Conservation (phyloP, 2,329 filamentous ascomycete genomes). For the Dryadomyces quercus-mongolicae region DNA sequence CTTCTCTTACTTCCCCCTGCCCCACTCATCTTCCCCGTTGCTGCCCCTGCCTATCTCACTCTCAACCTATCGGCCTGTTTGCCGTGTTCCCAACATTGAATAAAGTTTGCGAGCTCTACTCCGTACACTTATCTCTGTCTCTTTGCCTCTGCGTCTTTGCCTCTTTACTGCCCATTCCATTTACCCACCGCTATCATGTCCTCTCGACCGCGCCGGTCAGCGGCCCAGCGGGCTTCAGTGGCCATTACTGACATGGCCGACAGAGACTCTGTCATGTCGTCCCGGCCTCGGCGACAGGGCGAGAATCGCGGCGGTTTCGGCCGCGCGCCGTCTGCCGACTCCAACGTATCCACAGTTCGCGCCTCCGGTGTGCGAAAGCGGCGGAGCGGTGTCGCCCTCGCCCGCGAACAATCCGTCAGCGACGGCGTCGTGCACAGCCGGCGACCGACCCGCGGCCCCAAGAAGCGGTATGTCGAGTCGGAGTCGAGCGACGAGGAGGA, state of each 20-base stretch:
- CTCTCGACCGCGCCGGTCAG: constrained; percentile 34
- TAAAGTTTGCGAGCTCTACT: too few species aligned
- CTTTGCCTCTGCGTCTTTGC: background rate
- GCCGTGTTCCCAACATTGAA: too few species aligned
- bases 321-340: constrained; percentile 28
- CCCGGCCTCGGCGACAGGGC: constrained; percentile 35
- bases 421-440: constrained; percentile 37
- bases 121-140: too few species aligned
- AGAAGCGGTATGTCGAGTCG: constrained; percentile 49
- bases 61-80: too few species aligned
- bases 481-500: constrained; percentile 21
- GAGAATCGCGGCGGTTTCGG: constrained; percentile 21
- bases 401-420: constrained; percentile 26
- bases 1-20: too few species aligned
- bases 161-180: background rate
- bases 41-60: too few species aligned
- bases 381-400: constrained; percentile 12
- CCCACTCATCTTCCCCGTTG: too few species aligned
- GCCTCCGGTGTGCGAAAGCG: constrained; percentile 6
- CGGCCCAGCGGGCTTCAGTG: constrained; percentile 30
- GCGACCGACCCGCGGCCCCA: constrained; percentile 36
- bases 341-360: constrained; percentile 11
- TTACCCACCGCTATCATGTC: constrained; percentile 24
- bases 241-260: constrained; percentile 40
- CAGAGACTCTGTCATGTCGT: constrained; percentile 37